phyloP scores from a whole-genome alignment of 495 filamentous ascomycete species.

The Lasiosphaeria miniovina region DNA sequence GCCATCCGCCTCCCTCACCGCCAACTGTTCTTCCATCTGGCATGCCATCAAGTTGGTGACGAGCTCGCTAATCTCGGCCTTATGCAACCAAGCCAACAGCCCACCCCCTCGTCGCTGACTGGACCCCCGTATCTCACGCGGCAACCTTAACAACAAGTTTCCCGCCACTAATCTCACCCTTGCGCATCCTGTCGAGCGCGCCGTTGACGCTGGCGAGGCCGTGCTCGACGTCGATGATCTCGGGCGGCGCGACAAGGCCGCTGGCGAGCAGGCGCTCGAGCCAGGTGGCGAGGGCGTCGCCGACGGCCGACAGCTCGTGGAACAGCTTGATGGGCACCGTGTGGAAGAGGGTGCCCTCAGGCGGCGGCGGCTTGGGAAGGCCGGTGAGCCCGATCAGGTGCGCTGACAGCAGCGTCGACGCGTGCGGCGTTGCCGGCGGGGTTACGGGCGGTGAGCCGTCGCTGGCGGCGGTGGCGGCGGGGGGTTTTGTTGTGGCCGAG shows the following conservation, averaged over 20 bases:
- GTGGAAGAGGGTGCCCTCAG: conserved; percentile 46
- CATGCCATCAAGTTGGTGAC: too few species aligned
- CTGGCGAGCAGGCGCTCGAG: conserved; percentile 55
- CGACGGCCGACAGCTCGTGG: conserved; percentile 56
- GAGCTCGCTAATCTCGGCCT: too few species aligned
- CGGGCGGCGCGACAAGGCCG: conserved; percentile 49
- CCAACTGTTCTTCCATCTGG: too few species aligned
- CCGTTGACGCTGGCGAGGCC: conserved; percentile 61
- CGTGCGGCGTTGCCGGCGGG: conserved; percentile 23
- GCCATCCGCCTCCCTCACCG: too few species aligned
- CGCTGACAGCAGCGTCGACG: conserved; percentile 25
- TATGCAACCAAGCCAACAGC: too few species aligned
- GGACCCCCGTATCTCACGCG: too few species aligned
- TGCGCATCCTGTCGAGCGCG: conserved; percentile 56
- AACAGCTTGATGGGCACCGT: conserved; percentile 69
- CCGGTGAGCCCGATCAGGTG: conserved; percentile 65
- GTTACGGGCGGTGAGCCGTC: conserved; percentile 14
- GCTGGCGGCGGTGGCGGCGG: not conserved
- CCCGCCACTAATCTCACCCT: conserved; percentile 56
- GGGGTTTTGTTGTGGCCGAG: not conserved
- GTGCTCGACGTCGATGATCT: conserved; percentile 56
- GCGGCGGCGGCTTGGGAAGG: conserved; percentile 49
- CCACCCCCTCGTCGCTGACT: too few species aligned
- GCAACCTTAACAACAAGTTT: conserved; percentile 50
- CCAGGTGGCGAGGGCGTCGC: conserved; percentile 56